Base-by-base conservation (phyloP, 352 stramenopile genomes). In the Phytophthora megakarya region DNA sequence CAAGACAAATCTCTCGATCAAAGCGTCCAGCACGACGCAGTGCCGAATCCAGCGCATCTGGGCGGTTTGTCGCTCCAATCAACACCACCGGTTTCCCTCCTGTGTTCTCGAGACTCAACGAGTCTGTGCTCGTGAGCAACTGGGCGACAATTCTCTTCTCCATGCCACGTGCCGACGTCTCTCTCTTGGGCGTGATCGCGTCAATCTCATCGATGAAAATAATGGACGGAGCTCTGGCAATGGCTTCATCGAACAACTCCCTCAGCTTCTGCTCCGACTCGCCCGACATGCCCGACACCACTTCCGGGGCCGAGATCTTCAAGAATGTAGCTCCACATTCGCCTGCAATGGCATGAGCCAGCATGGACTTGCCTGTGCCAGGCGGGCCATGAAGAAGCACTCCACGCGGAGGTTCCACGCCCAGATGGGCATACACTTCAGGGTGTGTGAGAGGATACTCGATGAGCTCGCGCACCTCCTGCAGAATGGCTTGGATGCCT, bases 181-280 rank as follows among this genome's bases (percentile, higher is more conserved):
- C 96, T 58, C 96, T 77, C 72, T 98, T 97, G 16, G 95, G 94
- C 21, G 95, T 97, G 80, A 99, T 98, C 8, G 95, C 97, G 66
- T 99, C 96, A 72, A 99, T 96, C 70, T 98, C 96, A 62, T 99
- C 96, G 65, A 99, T 98, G 71, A 99, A 99, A 57, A 99, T 92
- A 70, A 99, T 98, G 8, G 97, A 94, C 59, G 90, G 96, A 48
- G 91, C 93, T 48, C 98, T 97, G 37, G 75, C 87, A 46, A 98
- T 87, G 0, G 97, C 96, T 67, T 98, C 92, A 60, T 98, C 94
- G 70, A 99, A 99, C n/a, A 97, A 70, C 37, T 92, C 83, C 13
- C 91, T 76, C 28, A 97, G 65, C 69, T 96, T 95, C 64, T 93
- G 85, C 69, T 93, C 82, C 26, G 83, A 94, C 60, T 92, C 84